A percentile compares a stretch with the other conserved stretches of the same genome.
Evolutionary conservation across 169 alveolate species (phyloP).

Genomic region (Cryptosporidium parvum): DNA sequence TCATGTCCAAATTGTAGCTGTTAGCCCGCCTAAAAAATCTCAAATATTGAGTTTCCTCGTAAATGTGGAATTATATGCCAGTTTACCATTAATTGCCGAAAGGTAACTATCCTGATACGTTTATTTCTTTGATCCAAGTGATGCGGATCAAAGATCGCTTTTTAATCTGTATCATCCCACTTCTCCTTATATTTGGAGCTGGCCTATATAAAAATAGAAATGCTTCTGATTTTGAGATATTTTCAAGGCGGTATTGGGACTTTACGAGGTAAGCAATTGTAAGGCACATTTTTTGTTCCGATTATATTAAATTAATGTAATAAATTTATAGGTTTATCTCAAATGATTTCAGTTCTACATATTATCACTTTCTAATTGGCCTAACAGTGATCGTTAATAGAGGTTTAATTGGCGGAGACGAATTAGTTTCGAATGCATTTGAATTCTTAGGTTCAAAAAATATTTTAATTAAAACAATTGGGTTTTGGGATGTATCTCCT

Average conservation of each 20-base stretch:
- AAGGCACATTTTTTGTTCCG: not conserved
- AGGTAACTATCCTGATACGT: not conserved
- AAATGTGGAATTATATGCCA: too few species aligned
- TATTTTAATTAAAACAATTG: not conserved
- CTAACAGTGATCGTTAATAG: constrained; percentile 14
- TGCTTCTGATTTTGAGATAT: not conserved
- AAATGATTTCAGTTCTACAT: not conserved
- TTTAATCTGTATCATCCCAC: not conserved
- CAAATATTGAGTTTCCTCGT: not conserved
- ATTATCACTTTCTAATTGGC: constrained; percentile 1
- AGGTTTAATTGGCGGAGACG: constrained; percentile 33
- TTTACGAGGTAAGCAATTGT: constrained; percentile 25
- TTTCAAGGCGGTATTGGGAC: constrained; percentile 38
- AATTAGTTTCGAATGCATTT: not conserved
- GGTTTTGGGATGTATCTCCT: constrained; percentile 40
- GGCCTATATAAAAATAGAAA: not conserved
- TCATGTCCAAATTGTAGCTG: not conserved
- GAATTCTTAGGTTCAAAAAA: constrained; percentile 7
- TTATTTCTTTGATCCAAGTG: not conserved
- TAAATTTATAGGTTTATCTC: constrained; percentile 2
- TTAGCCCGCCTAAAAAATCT: constrained; percentile 21
- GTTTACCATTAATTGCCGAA: not conserved
- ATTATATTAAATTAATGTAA: not conserved
- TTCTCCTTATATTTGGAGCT: constrained; percentile 3
- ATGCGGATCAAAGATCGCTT: constrained; percentile 17